Conservation (phyloP, 2,329 filamentous ascomycete species). For the Neoascochyta sp. region DNA sequence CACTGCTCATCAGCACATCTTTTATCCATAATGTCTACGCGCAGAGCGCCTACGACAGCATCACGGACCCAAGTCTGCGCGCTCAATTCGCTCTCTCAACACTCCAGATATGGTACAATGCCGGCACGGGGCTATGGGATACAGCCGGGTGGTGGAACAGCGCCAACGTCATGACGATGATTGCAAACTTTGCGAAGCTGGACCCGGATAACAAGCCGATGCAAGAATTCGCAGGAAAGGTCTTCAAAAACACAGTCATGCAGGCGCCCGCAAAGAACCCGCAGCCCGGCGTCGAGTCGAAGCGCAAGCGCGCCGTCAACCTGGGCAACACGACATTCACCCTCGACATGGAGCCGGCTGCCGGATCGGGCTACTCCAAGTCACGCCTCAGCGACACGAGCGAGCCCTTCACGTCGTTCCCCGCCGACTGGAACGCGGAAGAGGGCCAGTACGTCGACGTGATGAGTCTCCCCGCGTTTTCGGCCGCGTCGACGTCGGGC, state of each 20-base stretch:
- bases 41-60: slow-evolving; percentile 12
- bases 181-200: slow-evolving; percentile 52
- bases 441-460: slow-evolving; percentile 9
- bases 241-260: slow-evolving; percentile 46
- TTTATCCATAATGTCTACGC: slow-evolving; percentile 19
- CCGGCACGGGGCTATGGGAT: slow-evolving; percentile 59
- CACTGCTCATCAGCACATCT: slow-evolving; percentile 10
- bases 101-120: slow-evolving; percentile 62
- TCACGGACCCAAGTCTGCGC: slow-evolving; percentile 20
- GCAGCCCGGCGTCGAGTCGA: slow-evolving; percentile 22
- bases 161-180: slow-evolving; percentile 61
- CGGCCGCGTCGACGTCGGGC: slow-evolving; percentile 2
- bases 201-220: slow-evolving; percentile 28
- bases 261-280: slow-evolving; percentile 32
- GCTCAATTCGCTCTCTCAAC: slow-evolving; percentile 38
- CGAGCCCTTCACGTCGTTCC: slow-evolving; percentile 18
- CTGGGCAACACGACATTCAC: slow-evolving; percentile 7
- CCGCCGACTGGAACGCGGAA: slow-evolving; percentile 15
- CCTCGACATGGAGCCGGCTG: slow-evolving; percentile 5
- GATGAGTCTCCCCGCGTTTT: slow-evolving; percentile 8
- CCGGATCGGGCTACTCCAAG: slow-evolving; percentile 22
- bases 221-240: slow-evolving; percentile 33
- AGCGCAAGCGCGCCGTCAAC: slow-evolving; percentile 3
- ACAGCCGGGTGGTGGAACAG: slow-evolving; percentile 71
- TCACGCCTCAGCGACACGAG: slow-evolving; percentile 11